Evolutionary conservation across 768 basidiomycete genomes (phyloP), one percentile per base, ranked within the genome.

Genomic region (Suillus plorans): DNA sequence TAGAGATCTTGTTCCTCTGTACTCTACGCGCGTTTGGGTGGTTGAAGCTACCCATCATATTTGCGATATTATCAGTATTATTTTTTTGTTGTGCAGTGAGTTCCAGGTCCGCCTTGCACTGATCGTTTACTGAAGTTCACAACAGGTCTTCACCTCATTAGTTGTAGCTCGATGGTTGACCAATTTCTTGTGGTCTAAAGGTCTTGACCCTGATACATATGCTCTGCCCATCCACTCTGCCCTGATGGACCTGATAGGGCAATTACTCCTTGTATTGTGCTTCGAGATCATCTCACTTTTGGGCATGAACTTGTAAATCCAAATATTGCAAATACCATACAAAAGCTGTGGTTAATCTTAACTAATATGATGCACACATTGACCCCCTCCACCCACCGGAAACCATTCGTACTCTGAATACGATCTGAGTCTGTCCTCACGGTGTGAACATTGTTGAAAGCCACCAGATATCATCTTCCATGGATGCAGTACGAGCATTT

Each of bases 221-320:
- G 94, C 94, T 2, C 79, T 98, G n/a, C 95, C 95, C 9, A 85
- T 97, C 34, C 95, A 97, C 68, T 94, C 92, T 13, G 92, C 95
- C 1, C 72, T 94, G 50, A 89, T 95, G 82, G 94, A 96, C 74
- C 85, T 97, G 60, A 77, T 91, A 39, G 93, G 94, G 18, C 91
- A 95, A 73, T 73, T 90, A 25, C 79, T 97, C 9, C 84, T 98
- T 10, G 93, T 94, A 2, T 69, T 85, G 1, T 91, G 90, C 73
- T 93, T 91, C 69, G 84, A 88, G 73, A 77, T 92, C 36, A 89
- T 89, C 4, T 83, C 85, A 2, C 69, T 69, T 16, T 45, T 83
- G 3, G 84, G 84, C 34, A 60, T 68, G 2, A 56, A 62, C 5
- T 60, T 66, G 50, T 70, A 72, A 37, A 37, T 61, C 18, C 25